A percentile compares a stretch with the other conserved stretches of the same genome.
These are phyloP conservation scores for Daldinia vernicosa DNA, from an alignment of 495 filamentous ascomycete genomes.

Conservation along the genomic window DNA sequence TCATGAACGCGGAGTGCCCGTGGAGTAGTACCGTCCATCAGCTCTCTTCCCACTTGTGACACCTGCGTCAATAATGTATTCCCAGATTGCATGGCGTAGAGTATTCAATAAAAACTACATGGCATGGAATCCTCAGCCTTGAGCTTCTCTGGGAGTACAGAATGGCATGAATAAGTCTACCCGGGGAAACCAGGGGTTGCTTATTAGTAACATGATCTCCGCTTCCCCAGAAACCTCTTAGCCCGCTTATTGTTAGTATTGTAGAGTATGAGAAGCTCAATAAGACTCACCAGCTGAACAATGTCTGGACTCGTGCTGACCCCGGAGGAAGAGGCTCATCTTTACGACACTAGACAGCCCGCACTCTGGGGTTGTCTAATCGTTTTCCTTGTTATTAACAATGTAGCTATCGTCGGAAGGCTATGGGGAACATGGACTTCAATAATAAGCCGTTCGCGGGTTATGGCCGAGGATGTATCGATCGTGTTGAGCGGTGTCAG, in stretches of 20 bases:
- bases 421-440: conserved; percentile 42
- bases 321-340: conserved; percentile 25
- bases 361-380: conserved; percentile 37
- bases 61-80: conserved; percentile 21
- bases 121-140: neutral
- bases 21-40: neutral
- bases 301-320: conserved; percentile 24
- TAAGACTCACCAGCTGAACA: neutral
- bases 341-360: conserved; percentile 32
- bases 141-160: neutral
- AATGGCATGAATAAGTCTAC: conserved; percentile 3
- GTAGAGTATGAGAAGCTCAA: conserved; percentile 1
- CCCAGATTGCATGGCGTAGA: neutral
- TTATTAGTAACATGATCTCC: neutral
- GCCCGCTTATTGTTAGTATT: neutral
- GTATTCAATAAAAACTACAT: neutral
- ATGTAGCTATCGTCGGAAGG: conserved; percentile 36
- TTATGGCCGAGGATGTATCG: conserved; percentile 34
- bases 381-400: conserved; percentile 37
- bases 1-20: neutral
- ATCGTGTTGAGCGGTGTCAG: conserved; percentile 41
- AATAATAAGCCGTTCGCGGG: conserved; percentile 23
- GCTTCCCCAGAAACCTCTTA: neutral
- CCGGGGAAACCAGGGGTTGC: neutral
- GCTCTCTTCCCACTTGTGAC: conserved; percentile 1